Conservation (phyloP, 371 early-diverging fungal genomes). For the Syncephalastrum racemosum region DNA sequence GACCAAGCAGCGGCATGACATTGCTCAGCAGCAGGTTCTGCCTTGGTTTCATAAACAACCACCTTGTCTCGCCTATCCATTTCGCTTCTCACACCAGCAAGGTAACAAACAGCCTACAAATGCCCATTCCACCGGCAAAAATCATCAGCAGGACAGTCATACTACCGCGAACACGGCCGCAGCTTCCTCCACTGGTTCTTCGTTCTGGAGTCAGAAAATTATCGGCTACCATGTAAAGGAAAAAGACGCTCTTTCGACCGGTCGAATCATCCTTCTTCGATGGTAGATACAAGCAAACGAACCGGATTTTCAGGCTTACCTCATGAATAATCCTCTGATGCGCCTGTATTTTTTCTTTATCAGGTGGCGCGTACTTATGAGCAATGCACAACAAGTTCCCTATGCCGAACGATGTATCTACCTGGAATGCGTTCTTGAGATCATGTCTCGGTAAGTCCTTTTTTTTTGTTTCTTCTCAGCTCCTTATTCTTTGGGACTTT, state of each 20-base stretch:
- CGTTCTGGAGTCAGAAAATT: background rate
- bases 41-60: conserved; percentile 21
- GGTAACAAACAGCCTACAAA: background rate
- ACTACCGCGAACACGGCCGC: background rate
- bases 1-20: conserved; percentile 18
- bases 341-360: background rate
- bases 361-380: conserved; percentile 6
- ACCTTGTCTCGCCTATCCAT: too few species aligned
- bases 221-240: conserved; percentile 9
- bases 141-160: background rate
- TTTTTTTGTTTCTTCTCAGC: background rate
- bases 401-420: conserved; percentile 5
- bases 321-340: background rate
- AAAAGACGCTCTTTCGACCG: conserved; percentile 14
- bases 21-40: conserved; percentile 16
- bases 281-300: conserved; percentile 24
- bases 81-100: background rate
- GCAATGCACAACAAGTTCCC: background rate
- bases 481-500: background rate
- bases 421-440: conserved; percentile 9
- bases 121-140: background rate
- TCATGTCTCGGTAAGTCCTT: conserved; percentile 4
- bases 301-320: background rate
- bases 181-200: too few species aligned
- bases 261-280: conserved; percentile 18